Base-by-base conservation (phyloP, 371 early-diverging fungal genomes). In the Gilbertella persicaria region DNA sequence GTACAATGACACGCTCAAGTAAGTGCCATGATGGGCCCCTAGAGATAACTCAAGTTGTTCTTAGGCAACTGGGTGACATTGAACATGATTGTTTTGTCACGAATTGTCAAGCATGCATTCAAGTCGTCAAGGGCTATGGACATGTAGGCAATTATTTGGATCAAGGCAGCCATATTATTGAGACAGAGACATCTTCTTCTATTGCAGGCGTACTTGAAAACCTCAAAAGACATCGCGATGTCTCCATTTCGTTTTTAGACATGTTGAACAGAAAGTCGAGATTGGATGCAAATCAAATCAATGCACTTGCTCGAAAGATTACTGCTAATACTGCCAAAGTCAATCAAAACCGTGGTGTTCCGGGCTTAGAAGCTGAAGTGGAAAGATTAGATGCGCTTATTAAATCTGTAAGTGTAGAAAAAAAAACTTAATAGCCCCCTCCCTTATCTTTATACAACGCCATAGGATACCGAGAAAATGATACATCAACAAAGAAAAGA, bases 171-270 rank as follows among this genome's bases (percentile, higher is more conserved):
- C 33, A 45, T 6, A 54, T 78, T 3, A 58, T 79, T 45, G 78
- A 78, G 16, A 23, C 50, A 5, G 59, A 62, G 38, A 42, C 25
- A 5, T 37, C 48, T 4, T 50, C 46, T 5, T 19, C 46, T 12
- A 42, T 21, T 12, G 30, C 39, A 1, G 79, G 78, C 5, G 70
- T 86, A 17, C 60, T 88, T 7, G 91, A 90, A 43, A 78, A 75
- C 48, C 49, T 90, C 47, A 88, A 88, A 47, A 70, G 82, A 17
- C 81, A 88, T 43, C 75, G 87, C 2, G 88, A 88, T 58, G 55
- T 88, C 12, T 64, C 83, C 8, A 63, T 79, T 4, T 51, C 53
- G 5, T 58, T 52, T 21, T 45, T 63, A 38, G 64, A 67, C 16
- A 52, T 67, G 58, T 17, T 67, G 33, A 60, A 67, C 13, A 43